A percentile compares a stretch with the other conserved stretches of the same genome.
phyloP scores from a whole-genome alignment of 495 filamentous ascomycete species.

The Aeminium ludgeri region DNA sequence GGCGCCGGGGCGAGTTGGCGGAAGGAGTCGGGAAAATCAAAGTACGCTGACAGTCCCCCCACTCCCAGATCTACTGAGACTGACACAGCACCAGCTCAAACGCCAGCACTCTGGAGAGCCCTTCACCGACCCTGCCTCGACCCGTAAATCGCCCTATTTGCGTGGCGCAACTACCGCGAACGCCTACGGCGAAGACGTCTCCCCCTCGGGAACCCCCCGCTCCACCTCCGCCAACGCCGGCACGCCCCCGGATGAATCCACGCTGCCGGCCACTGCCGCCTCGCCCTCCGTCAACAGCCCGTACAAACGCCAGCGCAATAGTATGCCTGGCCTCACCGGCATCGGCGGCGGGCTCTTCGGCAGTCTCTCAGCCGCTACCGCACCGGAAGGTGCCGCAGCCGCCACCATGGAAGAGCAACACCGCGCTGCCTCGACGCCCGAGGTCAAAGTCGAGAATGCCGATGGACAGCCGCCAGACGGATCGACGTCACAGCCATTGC shows the following conservation, averaged over 20 bases:
- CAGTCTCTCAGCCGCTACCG: background rate
- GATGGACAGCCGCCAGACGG: background rate
- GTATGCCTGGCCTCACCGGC: conserved; percentile 33
- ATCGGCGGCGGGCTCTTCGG: too few species aligned
- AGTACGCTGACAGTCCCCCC: conserved; percentile 36
- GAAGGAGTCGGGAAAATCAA: conserved; percentile 86
- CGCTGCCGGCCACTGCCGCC: conserved; percentile 24
- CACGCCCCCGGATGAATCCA: conserved; percentile 10
- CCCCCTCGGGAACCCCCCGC: conserved; percentile 8
- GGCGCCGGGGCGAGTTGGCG: conserved; percentile 66
- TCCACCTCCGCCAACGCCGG: conserved; percentile 15
- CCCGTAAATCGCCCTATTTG: conserved; percentile 19
- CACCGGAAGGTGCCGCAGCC: too few species aligned
- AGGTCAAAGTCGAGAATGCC: conserved; percentile 4
- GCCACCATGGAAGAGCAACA: conserved; percentile 1
- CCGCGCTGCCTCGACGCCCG: background rate
- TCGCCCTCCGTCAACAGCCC: conserved; percentile 51
- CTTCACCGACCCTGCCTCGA: conserved; percentile 31
- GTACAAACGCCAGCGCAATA: conserved; percentile 66
- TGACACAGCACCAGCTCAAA: conserved; percentile 51
- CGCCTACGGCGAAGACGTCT: conserved; percentile 11
- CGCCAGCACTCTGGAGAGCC: conserved; percentile 81
- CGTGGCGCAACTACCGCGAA: too few species aligned
- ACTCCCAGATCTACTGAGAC: background rate
- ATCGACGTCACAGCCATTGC: too few species aligned